A percentile compares a stretch with the other conserved stretches of the same genome.
Evolutionary conservation across 129 eudicot genomes (phyloP).

Genomic region (Flaveria robusta): DNA sequence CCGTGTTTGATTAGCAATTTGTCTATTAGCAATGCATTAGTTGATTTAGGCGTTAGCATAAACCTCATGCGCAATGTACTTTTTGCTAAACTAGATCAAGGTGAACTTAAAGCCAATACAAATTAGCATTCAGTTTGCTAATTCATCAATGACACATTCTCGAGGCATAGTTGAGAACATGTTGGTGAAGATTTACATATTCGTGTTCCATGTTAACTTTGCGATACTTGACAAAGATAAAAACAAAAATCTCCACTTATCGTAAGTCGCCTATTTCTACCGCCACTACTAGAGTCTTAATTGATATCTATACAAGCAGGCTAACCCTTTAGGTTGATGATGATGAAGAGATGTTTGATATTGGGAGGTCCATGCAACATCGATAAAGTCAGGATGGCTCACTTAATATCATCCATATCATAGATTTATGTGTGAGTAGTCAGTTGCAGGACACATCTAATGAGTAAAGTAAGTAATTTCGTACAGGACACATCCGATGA

Average conservation of each 20-base stretch:
- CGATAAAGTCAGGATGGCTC: background rate
- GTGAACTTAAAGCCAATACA: background rate
- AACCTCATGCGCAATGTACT: background rate
- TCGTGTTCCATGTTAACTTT: background rate
- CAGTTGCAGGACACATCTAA: too few species aligned
- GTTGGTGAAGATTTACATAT: background rate
- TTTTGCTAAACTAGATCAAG: background rate
- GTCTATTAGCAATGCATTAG: too few species aligned
- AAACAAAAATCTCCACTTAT: background rate
- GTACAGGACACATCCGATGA: too few species aligned
- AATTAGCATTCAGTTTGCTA: background rate
- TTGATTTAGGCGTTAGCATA: slow-evolving; percentile 17
- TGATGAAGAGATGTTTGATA: background rate
- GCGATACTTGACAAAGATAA: slow-evolving; percentile 1
- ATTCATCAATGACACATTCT: background rate
- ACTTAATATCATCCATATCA: too few species aligned
- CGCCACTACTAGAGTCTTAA: background rate
- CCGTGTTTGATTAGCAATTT: background rate
- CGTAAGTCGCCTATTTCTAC: background rate
- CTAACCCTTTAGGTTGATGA: background rate
- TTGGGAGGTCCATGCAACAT: background rate
- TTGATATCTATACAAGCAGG: background rate
- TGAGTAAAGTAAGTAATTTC: too few species aligned
- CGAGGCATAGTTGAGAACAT: slow-evolving; percentile 7
- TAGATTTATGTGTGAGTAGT: background rate